Conservation (phyloP, 768 basidiomycete genomes). For the Collybia sordida region DNA sequence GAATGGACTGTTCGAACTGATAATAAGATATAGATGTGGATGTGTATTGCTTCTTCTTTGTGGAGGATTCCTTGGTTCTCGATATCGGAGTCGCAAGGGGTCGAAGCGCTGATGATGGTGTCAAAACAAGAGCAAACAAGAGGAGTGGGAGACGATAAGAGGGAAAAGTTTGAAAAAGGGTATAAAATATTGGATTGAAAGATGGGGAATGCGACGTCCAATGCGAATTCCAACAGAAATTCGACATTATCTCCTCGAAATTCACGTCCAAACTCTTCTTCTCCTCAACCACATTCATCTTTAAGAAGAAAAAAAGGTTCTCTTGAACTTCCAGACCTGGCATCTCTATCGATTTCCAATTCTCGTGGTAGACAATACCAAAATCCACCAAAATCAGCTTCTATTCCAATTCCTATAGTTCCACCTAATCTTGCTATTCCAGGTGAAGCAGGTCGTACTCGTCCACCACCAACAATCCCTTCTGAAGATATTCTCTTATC, state of each 20-base stretch:
- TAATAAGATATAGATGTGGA: too few relatives aligned
- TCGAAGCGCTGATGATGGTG: too few relatives aligned
- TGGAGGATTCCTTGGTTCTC: too few relatives aligned
- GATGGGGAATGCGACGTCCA: slow-evolving; percentile 7
- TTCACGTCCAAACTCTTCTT: neutral
- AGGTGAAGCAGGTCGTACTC: slow-evolving; percentile 20
- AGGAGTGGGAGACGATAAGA: too few relatives aligned
- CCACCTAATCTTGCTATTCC: slow-evolving; percentile 19
- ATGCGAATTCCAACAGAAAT: neutral
- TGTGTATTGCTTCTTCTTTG: too few relatives aligned
- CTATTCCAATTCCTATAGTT: slow-evolving; percentile 38
- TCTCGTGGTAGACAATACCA: slow-evolving; percentile 12
- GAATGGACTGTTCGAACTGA: too few relatives aligned
- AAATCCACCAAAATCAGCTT: slow-evolving; percentile 28
- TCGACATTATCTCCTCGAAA: neutral
- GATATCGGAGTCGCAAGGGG: too few relatives aligned
- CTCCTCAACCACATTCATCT: slow-evolving; percentile 49
- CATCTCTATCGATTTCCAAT: slow-evolving; percentile 29
- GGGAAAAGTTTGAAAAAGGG: too few relatives aligned
- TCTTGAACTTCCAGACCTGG: slow-evolving; percentile 75
- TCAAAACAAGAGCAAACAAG: too few relatives aligned
- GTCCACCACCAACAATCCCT: slow-evolving; percentile 24
- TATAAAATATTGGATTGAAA: neutral
- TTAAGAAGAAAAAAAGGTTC: slow-evolving; percentile 70
- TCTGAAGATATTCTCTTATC: slow-evolving; percentile 27